A percentile compares a stretch with the other conserved stretches of the same genome.
Conservation (phyloP, 768 basidiomycete genomes). For the Tylopilus intermedius region DNA sequence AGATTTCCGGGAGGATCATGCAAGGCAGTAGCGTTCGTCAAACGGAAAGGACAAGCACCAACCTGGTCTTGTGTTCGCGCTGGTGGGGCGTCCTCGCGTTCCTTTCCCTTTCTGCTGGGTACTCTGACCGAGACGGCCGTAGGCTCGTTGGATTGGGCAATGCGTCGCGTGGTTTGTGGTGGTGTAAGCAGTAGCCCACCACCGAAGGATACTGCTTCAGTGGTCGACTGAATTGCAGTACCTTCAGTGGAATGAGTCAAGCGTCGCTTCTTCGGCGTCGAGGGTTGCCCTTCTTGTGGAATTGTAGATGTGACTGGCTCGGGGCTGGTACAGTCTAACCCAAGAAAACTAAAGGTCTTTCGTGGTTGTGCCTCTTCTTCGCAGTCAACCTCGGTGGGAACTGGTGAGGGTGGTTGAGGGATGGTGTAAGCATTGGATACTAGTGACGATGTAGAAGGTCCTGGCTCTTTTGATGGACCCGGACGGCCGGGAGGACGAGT, state of each 20-base stretch:
- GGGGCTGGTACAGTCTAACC: conserved; percentile 15
- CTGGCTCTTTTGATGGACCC: conserved; percentile 5
- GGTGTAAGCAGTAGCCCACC: conserved; percentile 21
- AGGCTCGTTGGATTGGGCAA: neutral
- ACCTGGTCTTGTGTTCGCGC: conserved; percentile 9
- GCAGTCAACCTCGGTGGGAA: conserved; percentile 21
- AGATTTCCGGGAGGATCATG: neutral
- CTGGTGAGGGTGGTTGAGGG: conserved; percentile 25
- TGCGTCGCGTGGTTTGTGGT: conserved; percentile 22
- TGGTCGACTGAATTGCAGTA: neutral
- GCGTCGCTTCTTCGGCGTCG: conserved; percentile 24
- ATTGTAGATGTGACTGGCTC: neutral
- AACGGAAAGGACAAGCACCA: conserved; percentile 4
- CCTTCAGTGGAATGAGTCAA: conserved; percentile 1
- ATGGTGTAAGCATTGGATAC: neutral
- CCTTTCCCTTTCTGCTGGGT: conserved; percentile 26
- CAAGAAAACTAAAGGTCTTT: conserved; percentile 23
- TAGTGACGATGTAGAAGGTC: neutral
- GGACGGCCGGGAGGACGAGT: neutral
- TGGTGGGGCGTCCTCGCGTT: conserved; percentile 11
- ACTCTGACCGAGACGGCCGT: conserved; percentile 1
- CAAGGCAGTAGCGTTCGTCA: neutral
- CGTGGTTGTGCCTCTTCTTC: conserved; percentile 14
- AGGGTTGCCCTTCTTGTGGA: conserved; percentile 16
- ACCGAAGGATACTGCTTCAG: neutral